Conservation (phyloP, 192 early-diverging fungal genomes). For the Rhizoclosmatium sp. region DNA sequence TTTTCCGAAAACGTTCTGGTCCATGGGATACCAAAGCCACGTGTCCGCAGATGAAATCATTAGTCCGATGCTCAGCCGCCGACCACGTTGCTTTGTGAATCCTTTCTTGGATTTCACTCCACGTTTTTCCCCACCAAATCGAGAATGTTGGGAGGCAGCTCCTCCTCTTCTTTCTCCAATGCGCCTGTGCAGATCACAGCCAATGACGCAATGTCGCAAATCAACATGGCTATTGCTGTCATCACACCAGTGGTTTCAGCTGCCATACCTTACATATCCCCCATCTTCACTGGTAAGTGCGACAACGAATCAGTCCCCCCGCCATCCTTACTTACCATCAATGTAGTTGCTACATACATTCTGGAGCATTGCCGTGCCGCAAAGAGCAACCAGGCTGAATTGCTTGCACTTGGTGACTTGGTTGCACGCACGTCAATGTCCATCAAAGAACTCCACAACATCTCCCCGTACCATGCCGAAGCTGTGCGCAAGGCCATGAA, state of each 20-base stretch:
- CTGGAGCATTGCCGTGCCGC: constrained; percentile 20
- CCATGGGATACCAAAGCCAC: too few relatives aligned
- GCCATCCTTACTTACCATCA: background rate
- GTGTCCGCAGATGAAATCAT: too few relatives aligned
- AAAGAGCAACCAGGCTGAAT: constrained; percentile 13
- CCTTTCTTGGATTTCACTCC: too few relatives aligned
- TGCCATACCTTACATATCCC: background rate
- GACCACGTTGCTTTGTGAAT: too few relatives aligned
- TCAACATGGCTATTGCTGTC: background rate
- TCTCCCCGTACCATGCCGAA: constrained; percentile 9
- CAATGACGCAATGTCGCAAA: background rate
- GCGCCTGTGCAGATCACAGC: constrained; percentile 1
- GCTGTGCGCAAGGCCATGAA: constrained; percentile 6
- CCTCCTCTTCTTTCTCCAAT: too few relatives aligned
- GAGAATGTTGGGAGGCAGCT: too few relatives aligned
- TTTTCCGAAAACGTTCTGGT: too few relatives aligned
- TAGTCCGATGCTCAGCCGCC: too few relatives aligned
- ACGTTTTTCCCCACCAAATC: too few relatives aligned
- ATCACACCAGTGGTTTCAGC: background rate
- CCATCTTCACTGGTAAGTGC: constrained; percentile 15
- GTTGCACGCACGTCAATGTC: constrained; percentile 20
- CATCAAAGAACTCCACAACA: background rate
- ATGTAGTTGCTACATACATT: constrained; percentile 9
- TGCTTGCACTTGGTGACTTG: constrained; percentile 22
- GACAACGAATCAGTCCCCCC: background rate